Base-by-base conservation (phyloP, 2,329 filamentous ascomycete species). In the Fusarium sp. region DNA sequence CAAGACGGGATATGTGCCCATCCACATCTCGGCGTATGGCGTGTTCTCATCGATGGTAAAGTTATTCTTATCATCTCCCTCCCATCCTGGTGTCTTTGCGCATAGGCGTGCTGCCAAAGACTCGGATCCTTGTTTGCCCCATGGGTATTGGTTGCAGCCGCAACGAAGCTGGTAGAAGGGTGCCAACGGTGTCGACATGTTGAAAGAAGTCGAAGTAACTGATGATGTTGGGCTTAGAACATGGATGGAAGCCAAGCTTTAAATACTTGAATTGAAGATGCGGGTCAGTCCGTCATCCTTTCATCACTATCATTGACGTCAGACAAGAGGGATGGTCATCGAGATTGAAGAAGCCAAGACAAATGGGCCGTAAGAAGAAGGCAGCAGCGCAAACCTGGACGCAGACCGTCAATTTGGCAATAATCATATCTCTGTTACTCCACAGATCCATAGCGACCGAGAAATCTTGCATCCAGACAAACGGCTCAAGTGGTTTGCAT, bases 1-100 rank as follows among this genome's bases (percentile, higher is more conserved):
- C 29, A 92, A 88, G 42, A 90, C 90, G 0, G 92, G 92, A 79
- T 95, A 94, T 52, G 93, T 94, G 5, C 92, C 93, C 85, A 95
- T 93, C 93, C 93, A 95, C 87, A 92, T 90, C 88, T 88, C 86
- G 0, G 86, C 86, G 78, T 95, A 95, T 8, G 85, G 82, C 75
- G 90, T 87, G 66, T 87, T 85, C 64, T 93, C 88, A 25, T 94
- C 87, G 58, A 95, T 88, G 69, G 88, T 86, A 83, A 93, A 93
- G 38, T 86, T 85, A 18, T 68, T 65, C 11, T 74, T 73, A 2
- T 58, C 71, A 5, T 78, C 63, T 35, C 69, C 74, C 14, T 60
- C 73, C 70, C 73, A 79, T 14, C 90, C 89, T 0, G 91, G 90
- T 0, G 92, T 93, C 74, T 92, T 89, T 13, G 88, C 86, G 77